phyloP scores from a whole-genome alignment of 2,329 filamentous ascomycete species.

The Grosmannia clavigera region DNA sequence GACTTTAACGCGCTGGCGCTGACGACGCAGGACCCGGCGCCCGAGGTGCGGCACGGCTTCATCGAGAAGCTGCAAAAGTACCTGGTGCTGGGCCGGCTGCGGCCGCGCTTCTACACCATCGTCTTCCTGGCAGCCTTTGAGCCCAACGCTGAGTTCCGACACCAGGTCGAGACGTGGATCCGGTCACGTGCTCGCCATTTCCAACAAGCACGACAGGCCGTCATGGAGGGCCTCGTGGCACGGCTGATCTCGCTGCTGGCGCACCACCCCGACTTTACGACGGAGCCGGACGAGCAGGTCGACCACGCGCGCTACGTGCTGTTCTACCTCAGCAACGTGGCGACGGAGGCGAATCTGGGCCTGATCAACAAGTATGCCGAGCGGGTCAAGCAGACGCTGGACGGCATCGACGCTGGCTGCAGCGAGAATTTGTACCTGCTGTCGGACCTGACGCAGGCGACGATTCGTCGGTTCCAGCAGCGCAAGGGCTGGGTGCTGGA shows the following conservation, averaged over 20 bases:
- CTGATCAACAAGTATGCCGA: constrained; percentile 88
- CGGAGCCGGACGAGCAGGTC: constrained; percentile 48
- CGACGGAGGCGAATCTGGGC: constrained; percentile 75
- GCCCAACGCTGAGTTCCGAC: constrained; percentile 58
- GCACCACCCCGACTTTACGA: constrained; percentile 81
- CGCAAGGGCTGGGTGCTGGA: constrained; percentile 76
- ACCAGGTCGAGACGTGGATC: constrained; percentile 75
- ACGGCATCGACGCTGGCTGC: constrained; percentile 55
- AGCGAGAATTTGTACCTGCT: constrained; percentile 74
- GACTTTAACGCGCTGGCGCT: constrained; percentile 76
- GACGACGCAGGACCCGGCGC: constrained; percentile 65
- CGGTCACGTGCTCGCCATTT: constrained; percentile 64
- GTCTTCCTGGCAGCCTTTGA: constrained; percentile 89
- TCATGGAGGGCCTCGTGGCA: constrained; percentile 71
- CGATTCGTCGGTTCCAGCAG: constrained; percentile 78
- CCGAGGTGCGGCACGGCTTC: constrained; percentile 66
- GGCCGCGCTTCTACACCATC: constrained; percentile 73
- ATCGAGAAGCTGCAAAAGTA: constrained; percentile 84
- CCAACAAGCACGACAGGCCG: constrained; percentile 41
- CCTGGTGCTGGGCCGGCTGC: constrained; percentile 58
- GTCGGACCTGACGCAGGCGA: constrained; percentile 72
- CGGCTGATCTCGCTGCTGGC: constrained; percentile 78
- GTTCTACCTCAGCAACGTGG: constrained; percentile 74
- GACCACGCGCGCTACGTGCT: constrained; percentile 83
- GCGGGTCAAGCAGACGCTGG: constrained; percentile 78